Conservation (phyloP, 208 protist genomes). For the Leishmania tarentolae region DNA sequence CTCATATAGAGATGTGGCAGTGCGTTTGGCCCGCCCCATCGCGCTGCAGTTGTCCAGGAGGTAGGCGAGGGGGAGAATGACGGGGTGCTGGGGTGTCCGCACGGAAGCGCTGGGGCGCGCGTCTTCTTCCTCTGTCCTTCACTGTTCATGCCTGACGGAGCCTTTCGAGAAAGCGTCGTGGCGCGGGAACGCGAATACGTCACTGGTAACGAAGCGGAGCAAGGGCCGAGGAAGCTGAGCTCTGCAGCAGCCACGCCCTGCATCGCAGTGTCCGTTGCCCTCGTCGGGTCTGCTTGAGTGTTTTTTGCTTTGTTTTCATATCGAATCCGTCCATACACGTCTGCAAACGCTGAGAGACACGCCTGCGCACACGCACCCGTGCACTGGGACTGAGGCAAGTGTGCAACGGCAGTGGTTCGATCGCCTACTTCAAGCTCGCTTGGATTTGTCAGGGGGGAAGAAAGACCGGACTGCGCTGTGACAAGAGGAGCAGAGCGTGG, state of each 20-base stretch:
- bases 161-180: background rate
- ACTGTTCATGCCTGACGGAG: background rate
- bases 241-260: background rate
- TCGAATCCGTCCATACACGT: background rate
- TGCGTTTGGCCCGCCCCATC: background rate
- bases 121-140: background rate
- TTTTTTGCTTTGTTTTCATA: slow-evolving; percentile 10
- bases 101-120: background rate
- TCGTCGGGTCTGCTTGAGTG: background rate
- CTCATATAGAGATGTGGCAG: background rate
- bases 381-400: background rate
- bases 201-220: background rate
- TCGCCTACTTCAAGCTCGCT: background rate
- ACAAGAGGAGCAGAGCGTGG: background rate
- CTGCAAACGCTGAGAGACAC: slow-evolving; percentile 7
- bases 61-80: background rate
- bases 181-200: background rate
- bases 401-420: background rate
- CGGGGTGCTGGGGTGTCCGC: background rate
- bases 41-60: background rate
- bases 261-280: background rate
- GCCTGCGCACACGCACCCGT: background rate
- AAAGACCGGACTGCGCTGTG: background rate
- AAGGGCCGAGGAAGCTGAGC: too few species aligned
- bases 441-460: background rate